Evolutionary conservation across 805 yeast genomes (phyloP), one percentile per base, ranked within the genome.

Genomic region (Vanderwaltozyma verrucispora): DNA sequence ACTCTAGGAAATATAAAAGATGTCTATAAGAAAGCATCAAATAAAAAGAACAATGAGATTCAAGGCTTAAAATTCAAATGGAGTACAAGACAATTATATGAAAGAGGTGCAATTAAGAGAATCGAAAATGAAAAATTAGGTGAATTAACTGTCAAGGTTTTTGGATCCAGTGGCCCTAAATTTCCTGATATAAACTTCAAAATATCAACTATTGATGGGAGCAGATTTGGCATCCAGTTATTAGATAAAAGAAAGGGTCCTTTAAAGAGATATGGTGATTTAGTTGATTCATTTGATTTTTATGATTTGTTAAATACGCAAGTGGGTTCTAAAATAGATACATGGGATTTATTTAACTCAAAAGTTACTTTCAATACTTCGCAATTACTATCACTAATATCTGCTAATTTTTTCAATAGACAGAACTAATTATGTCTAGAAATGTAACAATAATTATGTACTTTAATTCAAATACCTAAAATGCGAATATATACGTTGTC

Each of bases 231-330:
- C 28, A 72, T 78, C 20, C 80, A 75, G 16, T 71, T 79, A n/a
- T 53, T 61, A 24, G 69, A 64, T 36, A 54, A 46, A 30, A 51
- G 60, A 27, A 56, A 54, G 32, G 51, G 54, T 5, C 39, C 48
- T 3, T 53, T 46, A n/a, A 51, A 42, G 23, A 45, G 31, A 13
- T 46, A 44, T 31, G 18, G 39, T 9, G 49, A 47, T 13, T 66
- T 68, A 0, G 54, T 65, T 11, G 68, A 67, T 27, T 67, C 72
- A 11, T 55, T 89, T 16, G 70, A 83, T 0, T 67, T 89, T 39
- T 92, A 84, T 50, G 77, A 80, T 20, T 60, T 89, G 33, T 65
- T 89, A 44, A 74, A 73, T 32, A 67, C 72, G 36, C 96, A 88
- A 58, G 84, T 81, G 44, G 87, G 83, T n/a, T 38, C 42, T 46